Percentiles rank a stretch among this genome's conserved stretches.
phyloP scores from a whole-genome alignment of 441 rosid species.

The Euphorbia corollata region DNA sequence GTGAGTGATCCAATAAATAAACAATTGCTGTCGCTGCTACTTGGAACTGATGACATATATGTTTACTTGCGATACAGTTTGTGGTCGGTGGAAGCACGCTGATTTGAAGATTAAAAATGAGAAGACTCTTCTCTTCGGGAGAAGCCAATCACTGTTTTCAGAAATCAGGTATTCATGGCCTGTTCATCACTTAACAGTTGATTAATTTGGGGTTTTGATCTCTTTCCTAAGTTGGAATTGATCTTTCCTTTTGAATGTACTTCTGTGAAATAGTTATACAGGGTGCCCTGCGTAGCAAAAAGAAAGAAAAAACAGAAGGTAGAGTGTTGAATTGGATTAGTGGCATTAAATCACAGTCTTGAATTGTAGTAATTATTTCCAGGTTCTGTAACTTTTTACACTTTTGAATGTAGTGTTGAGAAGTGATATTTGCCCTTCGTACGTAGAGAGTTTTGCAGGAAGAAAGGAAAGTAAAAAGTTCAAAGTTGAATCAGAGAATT shows the following conservation, averaged over 20 bases:
- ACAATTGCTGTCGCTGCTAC: neutral
- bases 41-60: slow-evolving; percentile 48
- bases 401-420: too few relatives aligned
- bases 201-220: neutral
- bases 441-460: too few relatives aligned
- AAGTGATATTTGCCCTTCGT: too few relatives aligned
- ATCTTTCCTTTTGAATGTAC: neutral
- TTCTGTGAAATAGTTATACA: too few relatives aligned
- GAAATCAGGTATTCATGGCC: slow-evolving; percentile 35
- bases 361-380: too few relatives aligned
- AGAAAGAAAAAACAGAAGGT: too few relatives aligned
- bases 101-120: slow-evolving; percentile 37
- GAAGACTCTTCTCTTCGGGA: slow-evolving; percentile 74
- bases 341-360: too few relatives aligned
- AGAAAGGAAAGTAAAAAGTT: too few relatives aligned
- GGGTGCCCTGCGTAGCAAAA: too few relatives aligned
- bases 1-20: neutral
- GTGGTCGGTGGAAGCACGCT: slow-evolving; percentile 79
- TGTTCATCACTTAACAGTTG: neutral
- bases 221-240: neutral
- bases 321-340: too few relatives aligned
- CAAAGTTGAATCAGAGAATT: too few relatives aligned
- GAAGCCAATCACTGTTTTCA: slow-evolving; percentile 69
- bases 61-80: slow-evolving; percentile 89
- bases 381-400: too few relatives aligned